phyloP scores from a whole-genome alignment of 129 eudicot genomes.

The Logfia minima region DNA sequence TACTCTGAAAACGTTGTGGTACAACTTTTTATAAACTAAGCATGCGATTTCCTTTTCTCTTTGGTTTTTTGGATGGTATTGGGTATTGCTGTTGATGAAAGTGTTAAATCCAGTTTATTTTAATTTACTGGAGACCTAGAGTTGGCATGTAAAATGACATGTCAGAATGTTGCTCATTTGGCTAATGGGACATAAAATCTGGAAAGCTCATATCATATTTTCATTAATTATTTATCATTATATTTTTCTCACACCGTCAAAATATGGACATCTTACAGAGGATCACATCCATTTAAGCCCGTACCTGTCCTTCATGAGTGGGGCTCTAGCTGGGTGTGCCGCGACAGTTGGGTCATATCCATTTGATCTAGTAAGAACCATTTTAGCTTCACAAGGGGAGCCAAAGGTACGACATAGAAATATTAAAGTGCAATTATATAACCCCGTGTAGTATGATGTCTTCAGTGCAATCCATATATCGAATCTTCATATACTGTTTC shows the following conservation, averaged over 20 bases:
- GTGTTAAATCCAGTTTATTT: not conserved
- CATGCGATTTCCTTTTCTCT: not conserved
- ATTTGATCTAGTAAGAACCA: slow-evolving; percentile 76
- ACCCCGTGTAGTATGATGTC: not conserved
- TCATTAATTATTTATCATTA: not conserved
- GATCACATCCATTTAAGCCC: slow-evolving; percentile 81
- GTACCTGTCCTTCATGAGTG: slow-evolving; percentile 74
- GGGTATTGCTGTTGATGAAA: not conserved
- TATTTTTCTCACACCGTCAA: slow-evolving; percentile 20
- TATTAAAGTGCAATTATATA: not conserved
- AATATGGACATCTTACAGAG: slow-evolving; percentile 49
- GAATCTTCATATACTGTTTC: not conserved
- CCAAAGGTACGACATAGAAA: slow-evolving; percentile 57
- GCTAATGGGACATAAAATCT: not conserved
- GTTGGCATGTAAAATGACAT: not conserved
- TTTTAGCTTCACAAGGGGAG: slow-evolving; percentile 95
- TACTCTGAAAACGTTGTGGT: not conserved
- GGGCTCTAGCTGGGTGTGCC: slow-evolving; percentile 87
- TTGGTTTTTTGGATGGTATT: too few relatives aligned
- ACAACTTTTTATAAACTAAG: too few relatives aligned
- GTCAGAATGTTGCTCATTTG: not conserved
- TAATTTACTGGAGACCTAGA: not conserved
- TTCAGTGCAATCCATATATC: not conserved
- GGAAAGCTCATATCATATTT: not conserved
- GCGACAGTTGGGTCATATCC: slow-evolving; percentile 92